Evolutionary conservation across 495 filamentous ascomycete genomes (phyloP).

Genomic region (Podospora pseudocomata): DNA sequence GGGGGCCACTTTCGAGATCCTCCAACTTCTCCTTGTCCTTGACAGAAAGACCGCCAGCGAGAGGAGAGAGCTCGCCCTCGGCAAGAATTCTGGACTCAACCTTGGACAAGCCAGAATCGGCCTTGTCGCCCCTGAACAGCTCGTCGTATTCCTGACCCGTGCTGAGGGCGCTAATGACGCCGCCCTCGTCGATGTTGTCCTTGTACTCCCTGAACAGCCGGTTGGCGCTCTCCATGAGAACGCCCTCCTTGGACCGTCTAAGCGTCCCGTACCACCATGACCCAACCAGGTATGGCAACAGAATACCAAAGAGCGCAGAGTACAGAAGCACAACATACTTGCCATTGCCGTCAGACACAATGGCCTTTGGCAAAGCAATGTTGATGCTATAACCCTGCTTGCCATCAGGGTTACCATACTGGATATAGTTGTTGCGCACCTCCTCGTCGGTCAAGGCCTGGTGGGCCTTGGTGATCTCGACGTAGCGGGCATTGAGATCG

Average conservation of each 20-base stretch:
- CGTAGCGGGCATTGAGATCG: conserved; percentile 77
- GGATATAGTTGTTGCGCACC: conserved; percentile 89
- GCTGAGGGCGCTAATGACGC: conserved; percentile 74
- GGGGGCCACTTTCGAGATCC: conserved; percentile 63
- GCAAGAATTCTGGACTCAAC: conserved; percentile 74
- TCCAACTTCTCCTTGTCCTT: conserved; percentile 69
- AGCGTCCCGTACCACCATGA: conserved; percentile 99
- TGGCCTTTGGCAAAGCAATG: conserved; percentile 90
- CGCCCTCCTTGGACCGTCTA: conserved; percentile 82
- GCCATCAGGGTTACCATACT: conserved; percentile 94
- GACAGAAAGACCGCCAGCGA: conserved; percentile 56
- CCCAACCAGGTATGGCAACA: conserved; percentile 89
- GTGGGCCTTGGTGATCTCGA: conserved; percentile 94
- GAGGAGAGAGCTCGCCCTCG: conserved; percentile 46
- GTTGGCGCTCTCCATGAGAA: conserved; percentile 86
- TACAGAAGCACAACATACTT: conserved; percentile 95
- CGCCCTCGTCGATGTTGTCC: conserved; percentile 73
- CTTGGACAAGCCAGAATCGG: conserved; percentile 70
- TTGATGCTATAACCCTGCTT: conserved; percentile 98
- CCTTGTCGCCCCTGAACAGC: conserved; percentile 64
- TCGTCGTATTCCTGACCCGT: conserved; percentile 73
- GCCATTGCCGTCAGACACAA: conserved; percentile 86
- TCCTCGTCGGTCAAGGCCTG: conserved; percentile 97
- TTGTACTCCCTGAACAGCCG: conserved; percentile 90
- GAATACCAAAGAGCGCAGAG: conserved; percentile 76